phyloP scores from a whole-genome alignment of 2,329 filamentous ascomycete genomes.

The Penicillium sp. region DNA sequence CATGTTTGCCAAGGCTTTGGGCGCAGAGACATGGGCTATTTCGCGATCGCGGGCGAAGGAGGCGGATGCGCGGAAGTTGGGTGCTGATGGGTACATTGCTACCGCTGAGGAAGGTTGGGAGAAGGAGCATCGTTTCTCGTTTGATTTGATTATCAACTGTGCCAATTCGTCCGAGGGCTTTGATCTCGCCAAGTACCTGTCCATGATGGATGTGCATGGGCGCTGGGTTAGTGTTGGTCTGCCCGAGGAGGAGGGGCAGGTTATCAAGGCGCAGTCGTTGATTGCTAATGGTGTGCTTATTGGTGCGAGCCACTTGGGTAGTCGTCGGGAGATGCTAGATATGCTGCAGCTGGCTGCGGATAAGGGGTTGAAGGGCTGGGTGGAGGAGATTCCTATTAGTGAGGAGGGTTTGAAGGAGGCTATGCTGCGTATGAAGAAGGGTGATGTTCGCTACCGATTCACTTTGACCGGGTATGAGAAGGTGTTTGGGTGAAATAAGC shows the following conservation, averaged over 20 bases:
- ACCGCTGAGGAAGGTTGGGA: constrained; percentile 62
- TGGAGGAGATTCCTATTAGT: constrained; percentile 70
- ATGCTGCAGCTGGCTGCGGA: constrained; percentile 73
- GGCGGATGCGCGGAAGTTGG: constrained; percentile 60
- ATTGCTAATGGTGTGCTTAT: constrained; percentile 72
- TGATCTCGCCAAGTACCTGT: constrained; percentile 66
- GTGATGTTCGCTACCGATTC: constrained; percentile 72
- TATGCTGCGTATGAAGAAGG: constrained; percentile 67
- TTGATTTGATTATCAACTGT: constrained; percentile 70
- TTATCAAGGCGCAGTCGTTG: constrained; percentile 73
- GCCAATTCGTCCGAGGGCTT: constrained; percentile 73
- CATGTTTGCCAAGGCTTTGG: constrained; percentile 68
- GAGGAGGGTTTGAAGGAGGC: constrained; percentile 70
- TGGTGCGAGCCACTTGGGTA: constrained; percentile 70
- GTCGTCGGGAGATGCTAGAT: constrained; percentile 66
- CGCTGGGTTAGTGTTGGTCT: constrained; percentile 78
- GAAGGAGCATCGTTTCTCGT: constrained; percentile 55
- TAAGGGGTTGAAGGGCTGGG: constrained; percentile 69
- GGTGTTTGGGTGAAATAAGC: constrained; percentile 28
- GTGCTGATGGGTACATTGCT: constrained; percentile 62
- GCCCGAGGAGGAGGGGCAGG: constrained; percentile 72
- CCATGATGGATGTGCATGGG: constrained; percentile 77
- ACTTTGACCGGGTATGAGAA: constrained; percentile 58
- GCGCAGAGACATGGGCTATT: constrained; percentile 63
- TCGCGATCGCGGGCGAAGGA: constrained; percentile 62